These are phyloP conservation scores for Eucalyptus regnans DNA, from an alignment of 345 rosid genomes.

Conservation along the genomic window DNA sequence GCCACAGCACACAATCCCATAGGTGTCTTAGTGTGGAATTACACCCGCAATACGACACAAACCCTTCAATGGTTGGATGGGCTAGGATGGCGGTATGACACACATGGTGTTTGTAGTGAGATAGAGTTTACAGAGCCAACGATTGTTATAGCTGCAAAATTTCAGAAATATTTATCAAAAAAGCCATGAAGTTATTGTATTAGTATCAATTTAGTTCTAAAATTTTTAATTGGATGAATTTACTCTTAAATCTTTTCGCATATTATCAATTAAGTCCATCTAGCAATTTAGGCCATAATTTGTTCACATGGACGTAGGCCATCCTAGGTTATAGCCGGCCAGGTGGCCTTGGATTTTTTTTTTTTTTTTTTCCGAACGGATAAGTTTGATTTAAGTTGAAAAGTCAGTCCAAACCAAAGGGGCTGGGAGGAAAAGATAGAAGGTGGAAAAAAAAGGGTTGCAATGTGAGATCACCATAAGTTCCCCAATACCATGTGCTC, in stretches of 20 bases:
- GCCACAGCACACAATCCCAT: conserved; percentile 8
- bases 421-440: fast-evolving
- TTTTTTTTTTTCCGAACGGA: too few relatives aligned
- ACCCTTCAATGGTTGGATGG: not conserved
- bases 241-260: too few relatives aligned
- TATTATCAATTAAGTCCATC: not conserved
- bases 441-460: not conserved
- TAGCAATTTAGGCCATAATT: not conserved
- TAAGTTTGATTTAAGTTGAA: not conserved
- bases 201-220: too few relatives aligned
- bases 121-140: not conserved
- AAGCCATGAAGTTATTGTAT: too few relatives aligned
- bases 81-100: not conserved
- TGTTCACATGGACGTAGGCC: too few relatives aligned
- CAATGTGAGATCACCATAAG: not conserved
- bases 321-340: not conserved
- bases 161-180: too few relatives aligned
- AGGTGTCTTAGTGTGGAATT: not conserved
- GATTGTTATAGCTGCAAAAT: not conserved
- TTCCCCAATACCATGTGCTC: not conserved
- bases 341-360: not conserved
- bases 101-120: not conserved
- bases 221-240: not conserved
- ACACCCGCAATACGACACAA: not conserved
- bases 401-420: not conserved